These are phyloP conservation scores for Iris pallida DNA, from an alignment of 116 monocot genomes.

Conservation along the genomic window DNA sequence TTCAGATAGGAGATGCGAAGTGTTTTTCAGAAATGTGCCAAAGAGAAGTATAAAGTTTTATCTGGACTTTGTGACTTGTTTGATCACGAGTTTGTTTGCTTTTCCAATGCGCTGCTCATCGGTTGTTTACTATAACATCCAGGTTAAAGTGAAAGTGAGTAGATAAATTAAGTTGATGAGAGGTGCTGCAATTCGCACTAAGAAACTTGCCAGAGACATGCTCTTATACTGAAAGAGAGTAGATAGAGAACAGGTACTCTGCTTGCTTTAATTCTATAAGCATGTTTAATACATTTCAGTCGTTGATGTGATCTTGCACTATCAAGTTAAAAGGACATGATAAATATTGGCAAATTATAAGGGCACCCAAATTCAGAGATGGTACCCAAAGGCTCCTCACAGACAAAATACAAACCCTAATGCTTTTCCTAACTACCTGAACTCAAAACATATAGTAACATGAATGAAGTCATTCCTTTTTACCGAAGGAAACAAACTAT, in stretches of 20 bases:
- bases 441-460: too few relatives aligned
- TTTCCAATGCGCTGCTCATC: background rate
- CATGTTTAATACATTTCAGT: background rate
- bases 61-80: conserved; percentile 1
- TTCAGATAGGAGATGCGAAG: conserved; percentile 75
- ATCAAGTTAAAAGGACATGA: background rate
- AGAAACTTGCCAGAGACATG: conserved; percentile 80
- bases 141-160: conserved; percentile 87
- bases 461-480: too few relatives aligned
- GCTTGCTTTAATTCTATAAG: background rate
- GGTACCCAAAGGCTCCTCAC: too few relatives aligned
- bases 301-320: background rate
- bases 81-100: background rate
- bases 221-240: conserved; percentile 84
- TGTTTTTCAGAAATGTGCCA: conserved; percentile 80
- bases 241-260: conserved; percentile 87
- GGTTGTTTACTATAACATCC: conserved; percentile 1
- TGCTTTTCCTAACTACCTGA: too few relatives aligned
- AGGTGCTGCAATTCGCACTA: conserved; percentile 68
- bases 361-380: too few relatives aligned
- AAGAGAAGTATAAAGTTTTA: conserved; percentile 59
- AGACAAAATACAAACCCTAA: too few relatives aligned
- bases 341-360: too few relatives aligned
- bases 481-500: too few relatives aligned
- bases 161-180: conserved; percentile 88